These are phyloP conservation scores for Boletus tylopilopsis DNA, from an alignment of 768 basidiomycete species.

Conservation along the genomic window DNA sequence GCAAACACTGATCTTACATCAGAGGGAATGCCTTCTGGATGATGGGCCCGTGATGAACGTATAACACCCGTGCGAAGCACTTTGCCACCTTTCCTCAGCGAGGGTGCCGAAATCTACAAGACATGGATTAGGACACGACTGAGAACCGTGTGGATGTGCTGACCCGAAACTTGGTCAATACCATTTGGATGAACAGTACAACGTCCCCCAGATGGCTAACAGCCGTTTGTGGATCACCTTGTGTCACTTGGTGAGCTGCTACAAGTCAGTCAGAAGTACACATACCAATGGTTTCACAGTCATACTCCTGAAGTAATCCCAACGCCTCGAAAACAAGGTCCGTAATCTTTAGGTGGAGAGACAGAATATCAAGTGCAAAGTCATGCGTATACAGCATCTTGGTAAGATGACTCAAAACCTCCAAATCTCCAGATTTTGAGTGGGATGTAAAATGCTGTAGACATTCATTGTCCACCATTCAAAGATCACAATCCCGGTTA, in stretches of 20 bases:
- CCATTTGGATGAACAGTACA: conserved; percentile 70
- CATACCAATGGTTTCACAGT: conserved; percentile 78
- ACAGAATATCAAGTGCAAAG: conserved; percentile 60
- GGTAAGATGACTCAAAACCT: conserved; percentile 67
- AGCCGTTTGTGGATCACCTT: conserved; percentile 83
- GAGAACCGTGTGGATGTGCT: conserved; percentile 14
- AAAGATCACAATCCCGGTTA: neutral
- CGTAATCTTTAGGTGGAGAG: conserved; percentile 61
- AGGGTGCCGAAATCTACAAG: conserved; percentile 46
- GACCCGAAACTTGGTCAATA: conserved; percentile 63
- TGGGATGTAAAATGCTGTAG: conserved; percentile 57
- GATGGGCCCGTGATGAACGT: conserved; percentile 43
- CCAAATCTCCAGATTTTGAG: conserved; percentile 55
- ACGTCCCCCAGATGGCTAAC: conserved; percentile 74
- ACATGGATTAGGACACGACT: neutral
- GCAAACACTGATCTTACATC: conserved; percentile 45
- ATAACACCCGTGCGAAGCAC: conserved; percentile 50
- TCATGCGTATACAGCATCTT: conserved; percentile 59
- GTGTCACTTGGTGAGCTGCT: neutral
- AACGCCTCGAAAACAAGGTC: conserved; percentile 64
- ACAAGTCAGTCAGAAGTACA: conserved; percentile 8
- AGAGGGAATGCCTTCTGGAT: conserved; percentile 36
- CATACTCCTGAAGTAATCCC: conserved; percentile 63
- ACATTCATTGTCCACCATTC: neutral
- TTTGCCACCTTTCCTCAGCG: conserved; percentile 44